A percentile compares a stretch with the other conserved stretches of the same genome.
Evolutionary conservation across 129 eudicot species (phyloP).

Genomic region (Centrapalus pauciflorus): DNA sequence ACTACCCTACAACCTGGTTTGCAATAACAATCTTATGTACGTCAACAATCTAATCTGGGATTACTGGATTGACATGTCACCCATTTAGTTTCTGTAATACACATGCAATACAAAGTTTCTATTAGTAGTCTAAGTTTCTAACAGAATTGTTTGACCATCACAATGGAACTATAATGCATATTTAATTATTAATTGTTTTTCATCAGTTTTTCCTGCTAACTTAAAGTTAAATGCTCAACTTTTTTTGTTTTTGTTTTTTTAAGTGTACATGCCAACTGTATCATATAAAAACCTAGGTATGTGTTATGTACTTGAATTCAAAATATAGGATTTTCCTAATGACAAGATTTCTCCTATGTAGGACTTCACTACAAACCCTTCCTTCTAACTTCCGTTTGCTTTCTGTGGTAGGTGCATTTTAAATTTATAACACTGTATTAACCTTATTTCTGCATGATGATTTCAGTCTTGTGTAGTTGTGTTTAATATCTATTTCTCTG

Average conservation of each 20-base stretch:
- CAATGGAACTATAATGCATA: no score
- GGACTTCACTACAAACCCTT: constrained; percentile 65
- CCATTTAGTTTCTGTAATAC: neutral
- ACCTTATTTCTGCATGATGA: constrained; percentile 4
- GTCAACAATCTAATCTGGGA: neutral
- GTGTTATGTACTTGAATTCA: neutral
- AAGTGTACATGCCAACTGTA: neutral
- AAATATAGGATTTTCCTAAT: neutral
- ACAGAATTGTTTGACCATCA: neutral
- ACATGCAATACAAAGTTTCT: neutral
- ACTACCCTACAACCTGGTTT: neutral
- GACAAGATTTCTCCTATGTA: constrained; percentile 27
- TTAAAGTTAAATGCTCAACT: neutral
- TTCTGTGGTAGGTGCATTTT: constrained; percentile 44
- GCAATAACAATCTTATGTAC: neutral
- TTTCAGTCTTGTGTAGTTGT: neutral
- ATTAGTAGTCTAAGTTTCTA: neutral
- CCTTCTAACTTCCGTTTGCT: constrained; percentile 71
- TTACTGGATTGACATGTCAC: neutral
- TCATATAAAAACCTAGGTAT: neutral
- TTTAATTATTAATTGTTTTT: no score
- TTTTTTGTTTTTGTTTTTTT: neutral
- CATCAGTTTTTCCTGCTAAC: neutral
- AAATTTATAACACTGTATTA: neutral
- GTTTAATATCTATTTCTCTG: constrained; percentile 14